These are phyloP conservation scores for Talaromyces sp. DNA, from an alignment of 2,329 filamentous ascomycete species.

Conservation along the genomic window DNA sequence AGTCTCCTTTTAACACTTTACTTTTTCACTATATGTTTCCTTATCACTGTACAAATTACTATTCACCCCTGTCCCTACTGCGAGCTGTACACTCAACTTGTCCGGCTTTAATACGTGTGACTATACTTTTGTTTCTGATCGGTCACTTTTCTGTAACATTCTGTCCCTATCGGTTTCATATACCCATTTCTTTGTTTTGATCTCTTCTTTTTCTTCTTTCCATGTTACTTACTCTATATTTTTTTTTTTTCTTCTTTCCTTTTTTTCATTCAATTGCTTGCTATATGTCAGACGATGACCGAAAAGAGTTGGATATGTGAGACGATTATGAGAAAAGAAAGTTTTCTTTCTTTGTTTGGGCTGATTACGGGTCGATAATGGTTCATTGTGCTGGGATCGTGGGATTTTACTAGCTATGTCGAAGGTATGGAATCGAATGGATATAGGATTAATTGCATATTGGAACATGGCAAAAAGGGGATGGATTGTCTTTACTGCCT, in stretches of 20 bases:
- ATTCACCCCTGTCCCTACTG: constrained; percentile 11
- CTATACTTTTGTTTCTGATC: neutral
- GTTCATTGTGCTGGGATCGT: constrained; percentile 1
- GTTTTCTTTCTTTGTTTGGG: neutral
- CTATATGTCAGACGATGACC: neutral
- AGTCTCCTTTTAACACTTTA: neutral
- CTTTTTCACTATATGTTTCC: neutral
- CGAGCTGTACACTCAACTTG: neutral
- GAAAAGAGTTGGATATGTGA: constrained; percentile 8
- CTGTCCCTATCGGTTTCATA: constrained; percentile 19
- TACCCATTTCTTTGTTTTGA: neutral
- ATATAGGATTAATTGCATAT: neutral
- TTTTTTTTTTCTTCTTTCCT: constrained; percentile 1
- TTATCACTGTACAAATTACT: neutral
- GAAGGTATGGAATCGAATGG: neutral
- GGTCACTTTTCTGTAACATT: constrained; percentile 13
- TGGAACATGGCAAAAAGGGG: neutral
- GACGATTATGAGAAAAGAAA: neutral
- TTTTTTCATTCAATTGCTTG: neutral
- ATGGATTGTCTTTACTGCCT: neutral
- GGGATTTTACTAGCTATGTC: neutral
- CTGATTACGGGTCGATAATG: neutral
- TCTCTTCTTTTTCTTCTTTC: constrained; percentile 12
- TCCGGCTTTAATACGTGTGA: neutral
- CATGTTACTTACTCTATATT: neutral